Conservation (phyloP, 495 filamentous ascomycete genomes). For the Darksidea phi region DNA sequence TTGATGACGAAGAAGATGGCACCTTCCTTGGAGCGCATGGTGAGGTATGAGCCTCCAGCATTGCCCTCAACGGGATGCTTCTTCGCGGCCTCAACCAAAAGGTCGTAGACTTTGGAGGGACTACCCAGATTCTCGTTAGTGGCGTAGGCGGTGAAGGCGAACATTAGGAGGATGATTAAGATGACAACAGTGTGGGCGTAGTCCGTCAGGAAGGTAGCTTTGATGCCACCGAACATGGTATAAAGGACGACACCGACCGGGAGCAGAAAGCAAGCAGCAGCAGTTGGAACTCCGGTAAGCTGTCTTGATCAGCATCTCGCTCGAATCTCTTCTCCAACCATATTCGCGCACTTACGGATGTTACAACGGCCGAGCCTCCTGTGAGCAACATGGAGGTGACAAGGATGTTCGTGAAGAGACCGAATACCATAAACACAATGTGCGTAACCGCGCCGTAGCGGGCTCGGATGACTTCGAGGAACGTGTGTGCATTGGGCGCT, state of each 20-base stretch:
- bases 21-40: conserved; percentile 83
- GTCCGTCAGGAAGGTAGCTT: conserved; percentile 71
- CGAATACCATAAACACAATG: conserved; percentile 52
- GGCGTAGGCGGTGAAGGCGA: conserved; percentile 82
- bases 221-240: conserved; percentile 74
- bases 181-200: conserved; percentile 87
- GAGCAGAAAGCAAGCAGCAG: conserved; percentile 86
- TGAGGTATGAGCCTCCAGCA: conserved; percentile 80
- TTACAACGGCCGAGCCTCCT: conserved; percentile 84
- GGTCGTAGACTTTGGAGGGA: conserved; percentile 77
- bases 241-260: conserved; percentile 75
- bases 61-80: conserved; percentile 82
- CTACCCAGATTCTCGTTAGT: conserved; percentile 74
- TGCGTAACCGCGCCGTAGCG: conserved; percentile 55
- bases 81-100: conserved; percentile 67
- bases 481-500: conserved; percentile 59
- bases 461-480: conserved; percentile 55
- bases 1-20: conserved; percentile 98
- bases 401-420: conserved; percentile 55
- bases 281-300: conserved; percentile 69
- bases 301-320: conserved; percentile 10
- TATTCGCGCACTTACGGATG: conserved; percentile 55
- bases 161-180: conserved; percentile 85
- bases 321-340: background rate
- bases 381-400: conserved; percentile 87